A percentile compares a stretch with the other conserved stretches of the same genome.
phyloP scores from a whole-genome alignment of 2,329 filamentous ascomycete genomes.

The Hypoxylon sp. region DNA sequence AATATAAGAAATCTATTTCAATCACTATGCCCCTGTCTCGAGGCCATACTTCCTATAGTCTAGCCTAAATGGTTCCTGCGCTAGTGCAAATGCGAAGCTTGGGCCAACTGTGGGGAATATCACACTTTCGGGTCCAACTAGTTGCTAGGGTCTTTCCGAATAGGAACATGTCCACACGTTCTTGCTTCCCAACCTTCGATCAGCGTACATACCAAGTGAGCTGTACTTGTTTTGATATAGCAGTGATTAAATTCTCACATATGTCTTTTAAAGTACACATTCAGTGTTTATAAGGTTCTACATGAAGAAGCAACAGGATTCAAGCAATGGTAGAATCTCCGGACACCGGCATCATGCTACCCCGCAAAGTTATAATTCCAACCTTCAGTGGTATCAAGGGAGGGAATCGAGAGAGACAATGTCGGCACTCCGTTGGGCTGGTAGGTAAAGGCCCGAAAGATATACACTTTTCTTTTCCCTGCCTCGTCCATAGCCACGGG shows the following conservation, averaged over 20 bases:
- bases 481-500: conserved; percentile 12
- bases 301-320: not conserved
- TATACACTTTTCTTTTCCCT: conserved; percentile 19
- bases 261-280: not conserved
- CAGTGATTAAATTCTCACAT: not conserved
- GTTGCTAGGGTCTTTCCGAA: conserved; percentile 23
- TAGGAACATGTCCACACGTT: conserved; percentile 2
- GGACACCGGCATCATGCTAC: not conserved
- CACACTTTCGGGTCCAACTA: conserved; percentile 18
- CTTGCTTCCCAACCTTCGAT: not conserved
- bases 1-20: conserved; percentile 4
- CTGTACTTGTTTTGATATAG: not conserved
- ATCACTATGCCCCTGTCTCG: conserved; percentile 5
- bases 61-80: conserved; percentile 37
- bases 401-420: not conserved
- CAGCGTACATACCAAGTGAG: not conserved
- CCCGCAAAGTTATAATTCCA: not conserved
- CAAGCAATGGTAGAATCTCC: not conserved
- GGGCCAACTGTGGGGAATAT: conserved; percentile 32
- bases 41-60: conserved; percentile 9
- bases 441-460: not conserved
- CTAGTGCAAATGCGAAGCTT: conserved; percentile 28
- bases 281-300: not conserved
- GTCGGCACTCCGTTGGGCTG: not conserved
- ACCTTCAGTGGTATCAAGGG: not conserved